Evolutionary conservation across 345 rosid genomes (phyloP), one percentile per base, ranked within the genome.

Genomic region (Trapa incisa): DNA sequence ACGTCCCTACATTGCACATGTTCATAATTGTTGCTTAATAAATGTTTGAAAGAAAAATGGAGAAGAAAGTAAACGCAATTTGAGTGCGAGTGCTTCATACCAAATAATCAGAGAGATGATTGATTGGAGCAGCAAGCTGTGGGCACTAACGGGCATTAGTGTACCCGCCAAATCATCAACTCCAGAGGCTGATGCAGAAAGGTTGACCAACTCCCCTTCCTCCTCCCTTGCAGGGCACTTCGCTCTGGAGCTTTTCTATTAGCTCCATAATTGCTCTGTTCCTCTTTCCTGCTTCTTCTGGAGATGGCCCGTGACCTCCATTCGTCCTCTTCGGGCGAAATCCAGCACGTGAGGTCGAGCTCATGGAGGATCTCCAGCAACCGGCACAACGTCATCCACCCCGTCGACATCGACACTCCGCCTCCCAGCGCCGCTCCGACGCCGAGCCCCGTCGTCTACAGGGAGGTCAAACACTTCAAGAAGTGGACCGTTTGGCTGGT

Each of bases 401-500:
- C 96, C 1, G 77, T 79, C 32, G 86, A 81, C 33, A 36, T 77
- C 38, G 85, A 81, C 52, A 71, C 53, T 56, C 43, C 77, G 3
- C 61, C 81, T 7, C 62, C 80, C 66, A 3, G 58, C 29, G 29
- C 57, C 16, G 50, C 73, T 37, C 61, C 17, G 6, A 17, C 76
- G 13, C 73, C 73, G 37, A 61, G 12, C 41, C 84, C 85, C 37
- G 74, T 77, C 13, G 70, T 61, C 53, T 84, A 72, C 76, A 65
- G 76, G 61, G 85, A 82, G 75, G 74, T 78, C 52, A 84, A 83
- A 68, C 85, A 82, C 71, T 84, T 76, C 72, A 81, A 85, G 74
- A 89, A 85, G 61, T 85, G 96, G 98, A 12, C 75, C 15, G 16
- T 88, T 57, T 86, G 96, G 95, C 76, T 92, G 52, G 75, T 92